phyloP scores from a whole-genome alignment of 2,329 filamentous ascomycete genomes.

The Dactylellina drechsleri region DNA sequence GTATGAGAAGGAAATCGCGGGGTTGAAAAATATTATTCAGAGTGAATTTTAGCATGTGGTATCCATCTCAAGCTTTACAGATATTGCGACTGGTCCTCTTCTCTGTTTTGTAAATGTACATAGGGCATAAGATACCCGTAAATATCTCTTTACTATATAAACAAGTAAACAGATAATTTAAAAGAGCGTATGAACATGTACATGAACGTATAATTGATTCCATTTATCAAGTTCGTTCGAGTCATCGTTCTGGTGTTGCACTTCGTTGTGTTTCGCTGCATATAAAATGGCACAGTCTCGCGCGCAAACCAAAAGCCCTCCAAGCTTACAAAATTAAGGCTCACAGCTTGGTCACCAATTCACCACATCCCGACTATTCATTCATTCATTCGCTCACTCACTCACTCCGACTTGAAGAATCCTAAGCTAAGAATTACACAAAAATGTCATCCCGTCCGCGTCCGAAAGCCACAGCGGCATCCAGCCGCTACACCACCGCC shows the following conservation, averaged over 20 bases:
- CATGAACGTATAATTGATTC: too few species aligned
- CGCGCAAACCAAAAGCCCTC: background rate
- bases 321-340: background rate
- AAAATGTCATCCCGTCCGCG: slow-evolving; percentile 36
- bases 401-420: background rate
- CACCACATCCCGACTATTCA: too few species aligned
- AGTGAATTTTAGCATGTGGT: slow-evolving; percentile 62
- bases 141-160: background rate
- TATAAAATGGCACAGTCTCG: background rate
- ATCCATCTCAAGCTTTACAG: slow-evolving; percentile 22
- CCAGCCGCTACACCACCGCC: slow-evolving; percentile 46
- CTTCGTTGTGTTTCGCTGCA: slow-evolving; percentile 1
- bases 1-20: slow-evolving; percentile 64
- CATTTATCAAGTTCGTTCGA: too few species aligned
- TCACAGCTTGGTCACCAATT: background rate
- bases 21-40: slow-evolving; percentile 66
- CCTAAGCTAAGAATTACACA: background rate
- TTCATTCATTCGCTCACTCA: background rate
- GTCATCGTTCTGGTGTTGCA: too few species aligned
- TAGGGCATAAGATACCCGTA: slow-evolving; percentile 44
- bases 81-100: background rate
- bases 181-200: too few species aligned
- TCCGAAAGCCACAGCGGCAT: slow-evolving; percentile 42
- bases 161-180: too few species aligned
- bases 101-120: slow-evolving; percentile 38